Evolutionary conservation across 2,329 filamentous ascomycete species (phyloP), one percentile per base, ranked within the genome.

Genomic region (Pseudogymnoascus sp.): DNA sequence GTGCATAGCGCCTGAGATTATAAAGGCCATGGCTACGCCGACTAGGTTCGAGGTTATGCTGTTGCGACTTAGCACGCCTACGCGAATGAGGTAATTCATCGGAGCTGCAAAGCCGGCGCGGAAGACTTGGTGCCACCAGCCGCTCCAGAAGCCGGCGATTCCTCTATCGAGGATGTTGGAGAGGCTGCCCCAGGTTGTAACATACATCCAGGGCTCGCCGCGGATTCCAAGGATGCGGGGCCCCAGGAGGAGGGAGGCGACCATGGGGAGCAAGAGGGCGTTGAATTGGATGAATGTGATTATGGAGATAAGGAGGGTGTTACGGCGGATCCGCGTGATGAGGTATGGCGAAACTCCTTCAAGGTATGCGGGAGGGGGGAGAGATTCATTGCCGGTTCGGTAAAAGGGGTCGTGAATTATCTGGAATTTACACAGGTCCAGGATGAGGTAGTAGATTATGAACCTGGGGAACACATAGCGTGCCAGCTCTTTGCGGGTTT

Each of bases 51-150:
- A 69, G 61, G 68, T 10, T 63, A 64, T n/a, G 31, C 73, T 68
- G 60, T 74, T 68, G 67, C 71, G 66, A 65, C 65, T 67, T 63
- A 84, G 58, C 67, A 78, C 71, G 15, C 79, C 25, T 67, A 73
- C 25, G 65, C 72, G 66, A 7, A 74, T 72, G 62, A 88, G 68
- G 68, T 77, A 83, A 1, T 73, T 74, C 0, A 81, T 76, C 0
- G 88, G 87, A 3, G 85, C 81, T 39, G 83, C 75, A 70, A 93
- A 92, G 2, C 84, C 85, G 62, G 85, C 81, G 0, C 92, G 88
- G 76, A 96, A 95, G 2, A 88, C 87, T 74, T 97, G 92, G 73
- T 97, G 93, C 93, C 93, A 97, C 81, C 86, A 93, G 21, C 79
- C 80, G 48, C 89, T 87, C 93, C 93, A 97, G 75, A 88, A 89